Evolutionary conservation across 148 eudicot species (phyloP).

Genomic region (Camellia granthamiana): DNA sequence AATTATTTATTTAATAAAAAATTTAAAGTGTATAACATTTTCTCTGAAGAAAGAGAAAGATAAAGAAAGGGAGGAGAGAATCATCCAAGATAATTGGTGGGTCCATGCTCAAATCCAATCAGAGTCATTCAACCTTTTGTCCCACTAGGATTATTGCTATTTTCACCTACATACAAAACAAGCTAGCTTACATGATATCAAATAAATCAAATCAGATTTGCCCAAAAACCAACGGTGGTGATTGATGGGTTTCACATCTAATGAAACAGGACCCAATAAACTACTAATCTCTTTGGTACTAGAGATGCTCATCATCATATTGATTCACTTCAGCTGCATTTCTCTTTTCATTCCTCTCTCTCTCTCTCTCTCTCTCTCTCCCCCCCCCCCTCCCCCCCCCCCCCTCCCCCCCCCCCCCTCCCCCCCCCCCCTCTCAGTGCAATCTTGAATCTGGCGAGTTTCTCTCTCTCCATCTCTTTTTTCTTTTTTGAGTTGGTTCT

Average conservation of each 20-base stretch:
- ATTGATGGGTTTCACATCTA: conserved; percentile 2
- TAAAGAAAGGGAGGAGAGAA: too few species aligned
- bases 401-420: background rate
- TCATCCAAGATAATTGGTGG: background rate
- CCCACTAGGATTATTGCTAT: background rate
- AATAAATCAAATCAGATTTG: background rate
- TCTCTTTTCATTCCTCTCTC: background rate
- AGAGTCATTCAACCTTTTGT: background rate
- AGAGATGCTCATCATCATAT: conserved; percentile 10
- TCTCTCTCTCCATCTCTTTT: background rate
- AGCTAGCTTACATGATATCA: background rate
- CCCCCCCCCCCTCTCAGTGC: conserved; percentile 3
- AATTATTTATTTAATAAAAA: too few species aligned
- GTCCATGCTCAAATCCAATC: conserved; percentile 2
- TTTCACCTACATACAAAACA: background rate
- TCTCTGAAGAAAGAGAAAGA: too few species aligned
- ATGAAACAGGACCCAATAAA: background rate
- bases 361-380: conserved; percentile 5
- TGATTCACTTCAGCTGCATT: background rate
- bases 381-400: background rate
- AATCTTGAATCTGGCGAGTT: conserved; percentile 44
- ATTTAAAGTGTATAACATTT: too few species aligned
- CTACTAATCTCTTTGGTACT: background rate
- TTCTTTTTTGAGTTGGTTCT: background rate
- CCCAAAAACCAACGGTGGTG: background rate